Base-by-base conservation (phyloP, 768 basidiomycete genomes). In the Suillus spraguei region DNA sequence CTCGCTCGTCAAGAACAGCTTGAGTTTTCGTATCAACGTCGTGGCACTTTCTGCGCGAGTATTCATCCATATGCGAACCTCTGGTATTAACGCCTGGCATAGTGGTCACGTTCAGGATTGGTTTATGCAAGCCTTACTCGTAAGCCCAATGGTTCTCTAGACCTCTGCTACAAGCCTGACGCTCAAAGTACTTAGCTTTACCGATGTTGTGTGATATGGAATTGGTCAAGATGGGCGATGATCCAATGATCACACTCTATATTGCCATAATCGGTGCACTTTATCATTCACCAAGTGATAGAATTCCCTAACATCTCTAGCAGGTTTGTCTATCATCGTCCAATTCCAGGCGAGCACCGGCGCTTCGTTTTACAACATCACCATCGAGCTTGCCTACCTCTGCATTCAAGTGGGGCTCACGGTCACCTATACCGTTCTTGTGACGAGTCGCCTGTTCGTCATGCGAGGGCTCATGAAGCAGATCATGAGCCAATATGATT, bases 41-140 rank as follows among this genome's bases (percentile, higher is more conserved):
- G 14, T 72, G 63, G 66, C 66, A 1, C 50, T 67, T 55, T 42
- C 66, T 44, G 65, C 66, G 66, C 72, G 65, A n/a, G 68, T 65
- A 7, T 41, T 33, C 39, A 6, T 52, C 52, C 20, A 53, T 17
- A 10, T 41, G 22, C 16, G 6, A 7, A 41, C 52, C 22, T 50
- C 33, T n/a, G n/a, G 33, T 55, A 36, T 49, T 11, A 14, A 47
- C 22, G 4, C 14, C 41, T 44, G 13, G 1, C 35, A 24, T 39
- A 73, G 73, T 42, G 75, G 72, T 63, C 68, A 65, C 28, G 22
- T 75, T 24, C 67, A 72, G 65, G 71, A 70, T 44, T 77, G 76
- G 74, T 32, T 76, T 36, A 69, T 74, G 70, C 72, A 74, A 63
- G 60, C 32, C 0, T 46, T 70, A 36, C 55, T 74, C 53, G 72